A percentile compares a stretch with the other conserved stretches of the same genome.
These are phyloP conservation scores for Pyronema domesticum DNA, from an alignment of 495 filamentous ascomycete species.

Conservation along the genomic window DNA sequence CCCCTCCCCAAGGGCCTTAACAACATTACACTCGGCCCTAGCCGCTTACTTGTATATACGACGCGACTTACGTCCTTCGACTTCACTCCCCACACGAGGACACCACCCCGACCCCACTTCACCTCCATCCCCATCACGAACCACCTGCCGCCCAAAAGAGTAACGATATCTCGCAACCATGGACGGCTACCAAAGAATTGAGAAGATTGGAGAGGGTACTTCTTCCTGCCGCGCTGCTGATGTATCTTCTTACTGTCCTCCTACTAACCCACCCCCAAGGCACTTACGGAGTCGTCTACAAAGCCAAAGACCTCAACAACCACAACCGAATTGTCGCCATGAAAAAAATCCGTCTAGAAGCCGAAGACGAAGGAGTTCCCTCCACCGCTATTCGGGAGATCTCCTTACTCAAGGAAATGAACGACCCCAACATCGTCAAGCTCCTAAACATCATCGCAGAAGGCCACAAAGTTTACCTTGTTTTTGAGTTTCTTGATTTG, in stretches of 20 bases:
- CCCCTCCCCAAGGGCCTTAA: too few species aligned
- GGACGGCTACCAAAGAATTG: conserved; percentile 99
- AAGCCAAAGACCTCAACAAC: conserved; percentile 65
- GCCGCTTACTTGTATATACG: too few species aligned
- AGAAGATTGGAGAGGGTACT: conserved; percentile 96
- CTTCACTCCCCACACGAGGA: too few species aligned
- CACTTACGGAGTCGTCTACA: conserved; percentile 87
- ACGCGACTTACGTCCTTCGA: too few species aligned
- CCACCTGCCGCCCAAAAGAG: too few species aligned
- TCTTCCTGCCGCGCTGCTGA: conserved; percentile 10
- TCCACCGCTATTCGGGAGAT: conserved; percentile 91
- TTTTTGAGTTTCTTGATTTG: conserved; percentile 85
- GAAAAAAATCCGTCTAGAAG: conserved; percentile 96
- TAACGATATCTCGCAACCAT: conserved; percentile 31
- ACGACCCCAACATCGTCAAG: conserved; percentile 82
- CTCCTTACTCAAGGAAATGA: conserved; percentile 90
- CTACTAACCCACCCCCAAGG: conserved; percentile 32
- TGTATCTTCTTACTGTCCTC: neutral
- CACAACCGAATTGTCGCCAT: conserved; percentile 72
- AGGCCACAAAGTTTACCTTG: conserved; percentile 88
- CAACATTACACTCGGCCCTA: too few species aligned
- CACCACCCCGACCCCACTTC: too few species aligned
- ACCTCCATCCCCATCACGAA: too few species aligned
- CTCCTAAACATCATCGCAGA: conserved; percentile 91
- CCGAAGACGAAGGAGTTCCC: conserved; percentile 92